These are phyloP conservation scores for Rhytidhysteron rufulum DNA, from an alignment of 2,329 filamentous ascomycete species.

Conservation along the genomic window DNA sequence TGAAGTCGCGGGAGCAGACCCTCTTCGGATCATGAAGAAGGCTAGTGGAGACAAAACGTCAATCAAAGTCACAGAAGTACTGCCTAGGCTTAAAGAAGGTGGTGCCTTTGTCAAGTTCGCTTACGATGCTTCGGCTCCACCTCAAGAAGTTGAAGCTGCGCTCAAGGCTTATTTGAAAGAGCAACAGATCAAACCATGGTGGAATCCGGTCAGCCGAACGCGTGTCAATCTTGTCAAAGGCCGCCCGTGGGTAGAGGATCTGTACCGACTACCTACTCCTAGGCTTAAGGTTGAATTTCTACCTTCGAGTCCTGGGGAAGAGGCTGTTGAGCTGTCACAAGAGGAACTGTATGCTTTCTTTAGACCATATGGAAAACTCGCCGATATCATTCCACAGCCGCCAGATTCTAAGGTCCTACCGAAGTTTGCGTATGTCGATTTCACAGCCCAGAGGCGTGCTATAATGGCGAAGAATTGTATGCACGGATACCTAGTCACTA, in stretches of 20 bases:
- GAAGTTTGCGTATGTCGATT: conserved; percentile 76
- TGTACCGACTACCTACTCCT: conserved; percentile 74
- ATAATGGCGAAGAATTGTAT: conserved; percentile 90
- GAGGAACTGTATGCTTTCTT: conserved; percentile 86
- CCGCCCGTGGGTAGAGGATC: conserved; percentile 88
- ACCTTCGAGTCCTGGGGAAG: conserved; percentile 64
- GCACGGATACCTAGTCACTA: conserved; percentile 73
- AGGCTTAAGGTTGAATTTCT: conserved; percentile 82
- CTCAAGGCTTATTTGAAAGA: conserved; percentile 63
- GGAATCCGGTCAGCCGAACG: conserved; percentile 76
- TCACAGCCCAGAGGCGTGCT: conserved; percentile 66
- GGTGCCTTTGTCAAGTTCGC: conserved; percentile 89
- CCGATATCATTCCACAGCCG: conserved; percentile 77
- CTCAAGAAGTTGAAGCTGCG: conserved; percentile 56
- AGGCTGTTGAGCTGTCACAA: conserved; percentile 75
- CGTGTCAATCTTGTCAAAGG: conserved; percentile 73
- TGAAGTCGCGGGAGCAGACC: conserved; percentile 52
- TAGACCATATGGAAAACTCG: conserved; percentile 83
- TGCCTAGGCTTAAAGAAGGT: conserved; percentile 85
- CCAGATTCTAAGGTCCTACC: conserved; percentile 83
- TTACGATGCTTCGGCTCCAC: conserved; percentile 45
- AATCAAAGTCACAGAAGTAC: conserved; percentile 72
- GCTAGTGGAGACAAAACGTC: conserved; percentile 56
- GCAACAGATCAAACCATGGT: conserved; percentile 79
- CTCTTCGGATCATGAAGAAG: conserved; percentile 49